Base-by-base conservation (phyloP, 768 basidiomycete genomes). In the Melanogaster broomeanus region DNA sequence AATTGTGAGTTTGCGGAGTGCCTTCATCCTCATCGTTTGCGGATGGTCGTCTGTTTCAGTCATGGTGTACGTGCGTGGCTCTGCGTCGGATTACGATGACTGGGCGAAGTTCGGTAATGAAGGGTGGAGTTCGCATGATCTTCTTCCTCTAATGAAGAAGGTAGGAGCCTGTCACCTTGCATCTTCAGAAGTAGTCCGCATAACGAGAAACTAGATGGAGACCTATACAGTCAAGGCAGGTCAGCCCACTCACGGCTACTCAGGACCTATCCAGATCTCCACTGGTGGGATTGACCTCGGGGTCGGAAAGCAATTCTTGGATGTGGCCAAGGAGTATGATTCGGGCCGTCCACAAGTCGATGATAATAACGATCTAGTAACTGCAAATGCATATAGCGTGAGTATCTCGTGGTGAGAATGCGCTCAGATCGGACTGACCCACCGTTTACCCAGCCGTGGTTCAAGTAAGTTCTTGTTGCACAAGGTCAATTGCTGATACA, bases 301-400 rank as follows among this genome's bases (percentile, higher is more conserved):
- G 3, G 1, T 61, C 13, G 75, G 67, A 10, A 64, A 72, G 19
- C 69, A 84, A 19, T 81, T 79, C 55, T 67, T 86, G 24, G 63
- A 69, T 4, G 72, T 79, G 13, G 83, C 71, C 0, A 61, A 56
- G 13, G 53, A 61, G 25, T 83, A 78, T 24, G 84, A 86, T 62
- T 72, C 73, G n/a, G 68, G 64, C 8, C 77, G 82, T 12, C 65
- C 63, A 3, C 60, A 53, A 4, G 72, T 72, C 3, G 69, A 80
- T 0, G 84, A 85, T 57, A 58, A 64, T 25, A 84, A 83, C 56
- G 73, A 68, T 22, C 73, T 86, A 51, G 59, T 48, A 28, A 58
- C 41, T 6, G 33, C 52, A 16, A 48, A 68, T 48, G 63, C 61
- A 5, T 68, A 69, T n/a, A 60, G 53, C 24, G 63, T 58, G 39